These are phyloP conservation scores for Alternaria tenuissima DNA, from an alignment of 2,329 filamentous ascomycete species.

Conservation along the genomic window DNA sequence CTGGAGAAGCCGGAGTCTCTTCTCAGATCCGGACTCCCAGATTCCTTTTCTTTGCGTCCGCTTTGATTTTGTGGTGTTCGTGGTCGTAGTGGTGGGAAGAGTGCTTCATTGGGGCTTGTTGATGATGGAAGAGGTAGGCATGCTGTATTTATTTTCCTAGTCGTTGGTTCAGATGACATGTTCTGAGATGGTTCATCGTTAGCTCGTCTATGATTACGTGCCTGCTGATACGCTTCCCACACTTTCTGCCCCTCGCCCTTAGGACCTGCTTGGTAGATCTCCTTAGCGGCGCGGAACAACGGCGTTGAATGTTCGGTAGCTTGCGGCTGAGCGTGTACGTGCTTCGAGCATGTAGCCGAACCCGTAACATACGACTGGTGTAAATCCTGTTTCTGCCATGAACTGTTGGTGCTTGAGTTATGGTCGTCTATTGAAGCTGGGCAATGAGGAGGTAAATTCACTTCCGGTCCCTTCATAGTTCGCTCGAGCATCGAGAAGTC, in stretches of 20 bases:
- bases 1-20: constrained; percentile 14
- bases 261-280: constrained; percentile 34
- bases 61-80: neutral
- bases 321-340: neutral
- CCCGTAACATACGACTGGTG: neutral
- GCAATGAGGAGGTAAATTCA: constrained; percentile 4
- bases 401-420: neutral
- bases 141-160: neutral
- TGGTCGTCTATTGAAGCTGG: neutral
- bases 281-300: constrained; percentile 20
- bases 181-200: neutral
- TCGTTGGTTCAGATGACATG: neutral
- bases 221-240: constrained; percentile 26
- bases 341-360: neutral
- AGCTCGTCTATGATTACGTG: constrained; percentile 16
- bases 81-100: constrained; percentile 7
- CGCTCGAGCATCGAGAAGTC: constrained; percentile 2
- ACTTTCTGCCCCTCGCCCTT: constrained; percentile 39
- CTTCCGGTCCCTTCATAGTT: constrained; percentile 1
- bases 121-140: neutral
- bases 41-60: neutral
- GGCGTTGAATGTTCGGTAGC: neutral
- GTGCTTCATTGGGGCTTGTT: neutral
- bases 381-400: neutral
- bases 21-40: neutral